Conservation (phyloP, 495 filamentous ascomycete species). For the Paragyromitra xinjiangensis region DNA sequence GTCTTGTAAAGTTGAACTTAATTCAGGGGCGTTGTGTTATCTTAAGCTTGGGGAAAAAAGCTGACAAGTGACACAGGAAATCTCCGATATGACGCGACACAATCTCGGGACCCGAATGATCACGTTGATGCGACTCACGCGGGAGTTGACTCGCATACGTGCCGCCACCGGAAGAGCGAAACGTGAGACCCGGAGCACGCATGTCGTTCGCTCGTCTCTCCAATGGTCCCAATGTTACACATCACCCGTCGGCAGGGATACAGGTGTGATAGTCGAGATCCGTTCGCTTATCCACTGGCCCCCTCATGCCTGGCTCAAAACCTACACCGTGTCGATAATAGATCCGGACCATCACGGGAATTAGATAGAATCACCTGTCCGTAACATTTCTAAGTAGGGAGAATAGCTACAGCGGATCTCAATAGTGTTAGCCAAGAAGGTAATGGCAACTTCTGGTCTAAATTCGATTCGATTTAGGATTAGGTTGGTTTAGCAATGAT, state of each 20-base stretch:
- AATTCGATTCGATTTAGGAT: no score
- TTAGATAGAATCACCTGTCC: no score
- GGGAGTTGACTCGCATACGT: constrained; percentile 19
- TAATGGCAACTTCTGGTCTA: no score
- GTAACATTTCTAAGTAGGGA: no score
- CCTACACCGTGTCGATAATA: constrained; percentile 2
- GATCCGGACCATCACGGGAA: no score
- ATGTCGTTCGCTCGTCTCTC: constrained; percentile 30
- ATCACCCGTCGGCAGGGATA: constrained; percentile 20
- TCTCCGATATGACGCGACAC: constrained; percentile 28
- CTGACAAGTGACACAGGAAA: constrained; percentile 5
- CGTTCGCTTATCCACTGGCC: constrained; percentile 26
- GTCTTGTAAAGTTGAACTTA: background rate
- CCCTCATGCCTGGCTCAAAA: background rate
- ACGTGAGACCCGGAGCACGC: constrained; percentile 15
- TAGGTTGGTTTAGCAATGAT: no score
- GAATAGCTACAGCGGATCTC: no score
- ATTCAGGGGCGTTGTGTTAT: constrained; percentile 25
- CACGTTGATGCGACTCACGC: constrained; percentile 30
- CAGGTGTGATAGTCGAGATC: background rate
- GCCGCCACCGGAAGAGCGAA: constrained; percentile 3
- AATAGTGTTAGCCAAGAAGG: no score
- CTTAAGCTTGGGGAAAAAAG: constrained; percentile 3
- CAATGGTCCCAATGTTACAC: constrained; percentile 31
- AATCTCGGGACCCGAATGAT: constrained; percentile 26